phyloP scores from a whole-genome alignment of 768 basidiomycete genomes.

The Ramaria sp. region DNA sequence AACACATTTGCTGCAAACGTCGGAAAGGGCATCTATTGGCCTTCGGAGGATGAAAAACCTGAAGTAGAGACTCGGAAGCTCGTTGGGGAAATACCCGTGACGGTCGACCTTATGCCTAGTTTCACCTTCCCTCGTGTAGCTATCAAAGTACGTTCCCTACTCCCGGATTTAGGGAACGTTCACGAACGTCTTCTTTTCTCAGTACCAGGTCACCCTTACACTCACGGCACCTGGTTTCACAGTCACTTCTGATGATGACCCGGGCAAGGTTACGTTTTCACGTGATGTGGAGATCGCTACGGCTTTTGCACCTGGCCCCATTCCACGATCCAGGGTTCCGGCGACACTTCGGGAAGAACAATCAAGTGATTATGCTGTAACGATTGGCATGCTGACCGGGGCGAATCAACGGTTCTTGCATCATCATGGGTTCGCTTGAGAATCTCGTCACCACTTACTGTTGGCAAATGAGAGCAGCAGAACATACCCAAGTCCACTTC shows the following conservation, averaged over 20 bases:
- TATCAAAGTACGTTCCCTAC: constrained; percentile 29
- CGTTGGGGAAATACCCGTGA: constrained; percentile 42
- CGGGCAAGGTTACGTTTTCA: constrained; percentile 20
- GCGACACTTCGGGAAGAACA: constrained; percentile 23
- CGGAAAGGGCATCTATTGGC: constrained; percentile 42
- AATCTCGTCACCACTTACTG: no score
- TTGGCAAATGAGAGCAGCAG: no score
- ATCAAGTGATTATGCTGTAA: constrained; percentile 29
- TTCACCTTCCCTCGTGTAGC: constrained; percentile 35
- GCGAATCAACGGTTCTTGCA: constrained; percentile 40
- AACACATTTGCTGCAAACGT: constrained; percentile 33
- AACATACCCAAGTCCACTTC: no score
- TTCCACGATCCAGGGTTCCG: constrained; percentile 34
- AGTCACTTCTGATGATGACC: constrained; percentile 30
- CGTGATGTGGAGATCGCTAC: constrained; percentile 6
- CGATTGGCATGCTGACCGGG: constrained; percentile 42
- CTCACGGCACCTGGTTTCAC: constrained; percentile 6
- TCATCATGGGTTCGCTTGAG: constrained; percentile 4
- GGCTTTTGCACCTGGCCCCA: constrained; percentile 12
- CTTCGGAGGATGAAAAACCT: constrained; percentile 20
- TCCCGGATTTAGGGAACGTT: background rate
- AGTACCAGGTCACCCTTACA: constrained; percentile 2
- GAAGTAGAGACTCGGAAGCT: constrained; percentile 25
- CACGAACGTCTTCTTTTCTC: background rate
- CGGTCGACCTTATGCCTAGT: constrained; percentile 30